Evolutionary conservation across 805 yeast species (phyloP), one percentile per base, ranked within the genome.

Genomic region (Kuraishia borneana): DNA sequence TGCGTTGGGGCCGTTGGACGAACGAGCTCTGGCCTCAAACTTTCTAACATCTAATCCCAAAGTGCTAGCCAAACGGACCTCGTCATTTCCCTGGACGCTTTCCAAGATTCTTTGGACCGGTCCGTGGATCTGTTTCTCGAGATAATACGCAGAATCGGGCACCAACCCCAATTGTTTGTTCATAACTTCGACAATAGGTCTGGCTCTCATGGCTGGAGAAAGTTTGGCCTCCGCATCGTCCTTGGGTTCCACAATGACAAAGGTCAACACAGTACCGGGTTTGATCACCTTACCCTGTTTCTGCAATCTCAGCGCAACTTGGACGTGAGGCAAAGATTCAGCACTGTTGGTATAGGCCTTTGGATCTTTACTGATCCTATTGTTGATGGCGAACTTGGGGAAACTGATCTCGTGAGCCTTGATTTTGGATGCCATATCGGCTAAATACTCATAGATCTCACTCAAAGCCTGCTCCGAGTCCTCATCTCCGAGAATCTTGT

Each of bases 291-390:
- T 88, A 23, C 97, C 96, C 39, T 76, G 78, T n/a, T 69, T 71
- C 43, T 83, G 63, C 56, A 84, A 65, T 45, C 92, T 68, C 39
- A 84, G 60, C 0, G 97, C 99, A 25, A 87, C 96, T 51, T 81
- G 92, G 12, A 92, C 95, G 3, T 70, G 62, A 19, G 84, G 87
- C 37, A 95, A 92, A 76, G 80, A 75, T 30, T 73, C 70, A 42
- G 82, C 82, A 18, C 82, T 88, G 42, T 75, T 76, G 2, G 89
- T 87, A 53, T 92, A 92, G 33, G 76, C 76, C 21, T 61, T 63
- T 4, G 97, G 96, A 45, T 87, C 95, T 50, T 89, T 92, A 2
- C 95, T 82, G 30, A 92, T 64, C 47, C 73, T 76, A n/a, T 92
- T 88, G 50, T 88, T 83, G 44, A 92, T 85, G 45, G 80, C 74